Evolutionary conservation across 371 early-diverging fungal species (phyloP).

Genomic region (Mortierella polycephala): DNA sequence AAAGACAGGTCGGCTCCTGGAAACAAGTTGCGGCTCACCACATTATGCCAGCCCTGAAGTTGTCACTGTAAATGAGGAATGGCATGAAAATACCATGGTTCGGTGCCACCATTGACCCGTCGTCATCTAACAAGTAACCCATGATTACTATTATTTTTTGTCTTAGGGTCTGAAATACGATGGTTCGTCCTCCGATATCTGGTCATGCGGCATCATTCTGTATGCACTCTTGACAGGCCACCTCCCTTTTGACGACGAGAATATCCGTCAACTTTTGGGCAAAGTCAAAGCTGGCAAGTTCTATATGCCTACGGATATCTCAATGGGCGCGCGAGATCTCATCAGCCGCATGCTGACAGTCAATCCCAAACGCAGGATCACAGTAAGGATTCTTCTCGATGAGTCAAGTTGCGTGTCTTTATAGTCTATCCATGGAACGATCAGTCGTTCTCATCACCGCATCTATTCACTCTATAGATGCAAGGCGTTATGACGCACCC

Average conservation of each 20-base stretch:
- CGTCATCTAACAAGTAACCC: neutral
- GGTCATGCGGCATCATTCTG: slow-evolving; percentile 94
- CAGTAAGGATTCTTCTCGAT: slow-evolving; percentile 38
- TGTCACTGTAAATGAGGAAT: slow-evolving; percentile 59
- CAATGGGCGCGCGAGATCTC: slow-evolving; percentile 69
- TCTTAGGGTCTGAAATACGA: slow-evolving; percentile 76
- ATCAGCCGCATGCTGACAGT: slow-evolving; percentile 68
- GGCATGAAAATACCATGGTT: neutral
- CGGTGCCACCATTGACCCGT: neutral
- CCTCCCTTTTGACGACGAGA: slow-evolving; percentile 95
- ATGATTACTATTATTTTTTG: neutral
- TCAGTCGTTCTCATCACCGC: neutral
- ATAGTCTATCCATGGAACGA: too few species aligned
- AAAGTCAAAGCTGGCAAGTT: slow-evolving; percentile 67
- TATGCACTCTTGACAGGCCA: slow-evolving; percentile 90
- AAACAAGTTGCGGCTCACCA: slow-evolving; percentile 90
- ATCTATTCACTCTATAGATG: slow-evolving; percentile 54
- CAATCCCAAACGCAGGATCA: slow-evolving; percentile 64
- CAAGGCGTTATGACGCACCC: slow-evolving; percentile 67
- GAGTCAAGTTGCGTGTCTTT: too few species aligned
- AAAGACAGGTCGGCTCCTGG: slow-evolving; percentile 74
- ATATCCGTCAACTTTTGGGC: slow-evolving; percentile 77
- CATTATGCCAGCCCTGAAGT: slow-evolving; percentile 97
- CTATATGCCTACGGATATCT: slow-evolving; percentile 70
- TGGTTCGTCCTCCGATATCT: slow-evolving; percentile 89